These are phyloP conservation scores for Albizia julibrissin DNA, from an alignment of 306 rosid genomes.

Conservation along the genomic window DNA sequence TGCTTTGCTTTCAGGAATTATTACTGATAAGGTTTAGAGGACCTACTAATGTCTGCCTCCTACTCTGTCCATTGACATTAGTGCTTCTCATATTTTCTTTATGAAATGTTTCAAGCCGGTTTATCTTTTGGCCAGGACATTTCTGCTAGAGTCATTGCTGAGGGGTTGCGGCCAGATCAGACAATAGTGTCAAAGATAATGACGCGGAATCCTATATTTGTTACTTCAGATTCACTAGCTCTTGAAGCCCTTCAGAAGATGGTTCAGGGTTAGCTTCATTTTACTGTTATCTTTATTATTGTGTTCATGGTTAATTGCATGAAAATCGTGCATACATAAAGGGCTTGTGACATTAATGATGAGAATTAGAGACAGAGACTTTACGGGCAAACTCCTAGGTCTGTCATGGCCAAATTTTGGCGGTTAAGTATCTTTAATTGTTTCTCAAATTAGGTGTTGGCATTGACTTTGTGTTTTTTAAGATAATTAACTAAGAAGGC, in stretches of 20 bases:
- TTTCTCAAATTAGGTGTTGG: not conserved
- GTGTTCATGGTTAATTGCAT: not conserved
- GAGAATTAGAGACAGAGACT: not conserved
- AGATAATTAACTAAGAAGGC: not conserved
- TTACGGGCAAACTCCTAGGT: not conserved
- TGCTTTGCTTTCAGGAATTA: constrained; percentile 88
- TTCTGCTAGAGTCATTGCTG: constrained; percentile 79
- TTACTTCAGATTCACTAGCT: constrained; percentile 80
- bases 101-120: constrained; percentile 8
- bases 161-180: constrained; percentile 79
- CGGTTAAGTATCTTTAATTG: not conserved
- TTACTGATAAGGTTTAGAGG: constrained; percentile 75
- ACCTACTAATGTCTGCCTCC: not conserved
- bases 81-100: not conserved
- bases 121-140: constrained; percentile 57
- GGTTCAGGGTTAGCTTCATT: constrained; percentile 66
- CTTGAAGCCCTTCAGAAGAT: constrained; percentile 96
- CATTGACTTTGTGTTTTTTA: not conserved
- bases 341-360: not conserved
- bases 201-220: constrained; percentile 89
- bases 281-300: not conserved
- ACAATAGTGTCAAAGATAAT: constrained; percentile 77
- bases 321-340: not conserved
- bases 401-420: not conserved
- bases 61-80: not conserved